Percentiles rank a stretch among this genome's conserved stretches.
These are phyloP conservation scores for Metarhizium sp. DNA, from an alignment of 2,329 filamentous ascomycete species.

Conservation along the genomic window DNA sequence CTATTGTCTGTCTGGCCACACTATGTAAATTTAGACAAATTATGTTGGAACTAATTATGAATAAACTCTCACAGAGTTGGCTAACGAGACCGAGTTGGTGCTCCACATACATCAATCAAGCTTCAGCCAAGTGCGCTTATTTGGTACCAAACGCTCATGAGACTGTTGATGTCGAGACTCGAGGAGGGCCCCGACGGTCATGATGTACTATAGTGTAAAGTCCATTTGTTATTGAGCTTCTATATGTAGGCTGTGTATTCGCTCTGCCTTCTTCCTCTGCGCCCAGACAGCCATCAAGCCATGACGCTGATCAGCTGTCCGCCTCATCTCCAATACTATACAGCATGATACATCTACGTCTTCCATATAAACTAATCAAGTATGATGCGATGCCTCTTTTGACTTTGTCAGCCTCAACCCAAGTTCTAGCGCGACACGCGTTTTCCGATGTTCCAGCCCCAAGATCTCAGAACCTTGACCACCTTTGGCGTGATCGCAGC, in stretches of 20 bases:
- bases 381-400: not conserved
- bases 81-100: no score
- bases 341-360: not conserved
- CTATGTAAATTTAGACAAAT: not conserved
- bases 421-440: constrained; percentile 23
- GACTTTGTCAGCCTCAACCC: not conserved
- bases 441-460: constrained; percentile 95
- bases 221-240: no score
- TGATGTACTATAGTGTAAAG: no score
- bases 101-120: not conserved
- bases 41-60: not conserved
- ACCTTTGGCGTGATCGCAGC: constrained; percentile 87
- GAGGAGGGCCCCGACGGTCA: no score
- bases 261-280: no score
- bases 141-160: no score
- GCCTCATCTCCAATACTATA: not conserved
- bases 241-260: no score
- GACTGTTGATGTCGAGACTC: no score
- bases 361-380: not conserved
- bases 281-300: no score
- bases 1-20: not conserved
- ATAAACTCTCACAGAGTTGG: no score
- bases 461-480: constrained; percentile 76
- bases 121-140: not conserved
- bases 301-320: not conserved